Evolutionary conservation across 169 alveolate genomes (phyloP), one percentile per base, ranked within the genome.

Genomic region (Eimeria mitis): DNA sequence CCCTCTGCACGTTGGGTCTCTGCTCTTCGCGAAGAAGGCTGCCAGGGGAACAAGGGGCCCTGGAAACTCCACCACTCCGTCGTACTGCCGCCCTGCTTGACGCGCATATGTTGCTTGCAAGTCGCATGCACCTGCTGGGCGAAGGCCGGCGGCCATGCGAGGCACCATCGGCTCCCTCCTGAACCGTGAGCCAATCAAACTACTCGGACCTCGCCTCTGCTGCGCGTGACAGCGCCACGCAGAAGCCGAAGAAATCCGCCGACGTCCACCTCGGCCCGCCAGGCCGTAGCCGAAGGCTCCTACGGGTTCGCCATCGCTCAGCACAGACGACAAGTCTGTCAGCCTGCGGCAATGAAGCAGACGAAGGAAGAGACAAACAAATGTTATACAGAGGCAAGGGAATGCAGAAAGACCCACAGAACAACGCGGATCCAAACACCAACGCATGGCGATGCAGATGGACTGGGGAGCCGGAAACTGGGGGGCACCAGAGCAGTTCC

Each of bases 211-310:
- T 9, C 68, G 81, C 61, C 68, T 28, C 81, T 87, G 92, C 92
- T 87, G 92, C 34, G 81, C 52, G 40, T 31, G 92, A 19, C 90
- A 83, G 0, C 90, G 90, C 92, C 92, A 87, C 42, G 65, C 42
- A 7, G 68, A 63, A 23, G 7, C 16, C 44, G 81, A 87, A 28
- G 91, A 56, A 23, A 85, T 85, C 42, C 79, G 75, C 44, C 91
- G 79, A 21, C 91, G 91, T 8, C 91, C 75, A 14, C 91, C 91
- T 2, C 91, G 91, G 7, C 91, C 91, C 28, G 91, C 91, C 79
- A 85, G 47, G 42, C 91, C 91, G 40, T 85, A 85, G 63, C 91
- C 91, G 70, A 85, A 85, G 68, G 91, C 91, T 13, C 91, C 91
- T 23, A 85, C 54, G 25, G 91, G 91, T 61, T 85, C 91, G 7